Evolutionary conservation across 73 alveolate species (phyloP).

Genomic region (Paramecium primaurelia): DNA sequence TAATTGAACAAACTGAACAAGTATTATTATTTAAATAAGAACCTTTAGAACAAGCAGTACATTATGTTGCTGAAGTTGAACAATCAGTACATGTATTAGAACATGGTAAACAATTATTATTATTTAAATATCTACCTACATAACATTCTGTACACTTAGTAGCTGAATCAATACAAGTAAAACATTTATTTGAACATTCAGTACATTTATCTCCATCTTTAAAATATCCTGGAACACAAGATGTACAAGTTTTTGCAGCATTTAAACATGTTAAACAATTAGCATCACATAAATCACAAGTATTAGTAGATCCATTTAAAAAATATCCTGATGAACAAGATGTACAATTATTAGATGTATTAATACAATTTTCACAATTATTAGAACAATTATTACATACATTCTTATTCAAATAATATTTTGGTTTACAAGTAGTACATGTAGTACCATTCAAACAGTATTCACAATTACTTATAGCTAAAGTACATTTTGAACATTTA

Average conservation of each 20-base stretch:
- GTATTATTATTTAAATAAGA: not conserved
- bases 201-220: not conserved
- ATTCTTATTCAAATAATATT: slow-evolving; percentile 45
- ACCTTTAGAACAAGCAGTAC: slow-evolving; percentile 7
- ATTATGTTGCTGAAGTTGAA: not conserved
- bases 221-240: not conserved
- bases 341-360: not conserved
- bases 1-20: not conserved
- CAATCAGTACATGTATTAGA: not conserved
- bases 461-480: not conserved
- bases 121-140: not conserved
- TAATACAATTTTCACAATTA: not conserved
- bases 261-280: slow-evolving; percentile 49
- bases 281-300: slow-evolving; percentile 39
- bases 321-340: slow-evolving; percentile 1
- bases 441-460: not conserved
- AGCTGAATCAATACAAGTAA: not conserved
- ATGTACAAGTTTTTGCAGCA: not conserved
- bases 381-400: not conserved
- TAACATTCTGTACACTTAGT: not conserved
- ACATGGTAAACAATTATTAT: not conserved
- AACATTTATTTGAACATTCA: not conserved
- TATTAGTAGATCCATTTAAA: slow-evolving; percentile 26
- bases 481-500: not conserved
- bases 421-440: not conserved